Evolutionary conservation across 345 rosid genomes (phyloP).

Genomic region (Pugionium cornutum): DNA sequence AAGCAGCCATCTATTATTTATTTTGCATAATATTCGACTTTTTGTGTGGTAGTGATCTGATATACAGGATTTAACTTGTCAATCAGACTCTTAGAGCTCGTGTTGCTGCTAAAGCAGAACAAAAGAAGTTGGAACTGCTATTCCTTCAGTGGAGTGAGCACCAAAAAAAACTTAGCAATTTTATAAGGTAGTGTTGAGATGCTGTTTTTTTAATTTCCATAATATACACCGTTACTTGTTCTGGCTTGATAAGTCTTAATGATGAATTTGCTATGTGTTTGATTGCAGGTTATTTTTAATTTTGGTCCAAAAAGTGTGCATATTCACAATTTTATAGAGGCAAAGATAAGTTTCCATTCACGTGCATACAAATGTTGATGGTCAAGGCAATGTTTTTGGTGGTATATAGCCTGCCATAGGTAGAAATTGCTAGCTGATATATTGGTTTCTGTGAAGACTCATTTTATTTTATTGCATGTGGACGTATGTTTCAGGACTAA

Average conservation of each 20-base stretch:
- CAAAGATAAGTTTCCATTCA: constrained; percentile 95
- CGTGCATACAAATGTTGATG: constrained; percentile 61
- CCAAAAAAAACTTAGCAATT: constrained; percentile 80
- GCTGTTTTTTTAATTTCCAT: background rate
- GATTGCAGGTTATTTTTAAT: constrained; percentile 95
- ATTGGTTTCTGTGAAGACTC: constrained; percentile 19
- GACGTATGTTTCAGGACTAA: constrained; percentile 72
- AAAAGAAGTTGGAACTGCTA: constrained; percentile 91
- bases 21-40: background rate
- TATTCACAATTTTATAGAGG: constrained; percentile 93
- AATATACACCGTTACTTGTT: background rate
- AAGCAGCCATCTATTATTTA: constrained; percentile 35
- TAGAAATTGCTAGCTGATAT: constrained; percentile 22
- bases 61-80: constrained; percentile 8
- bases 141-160: constrained; percentile 98
- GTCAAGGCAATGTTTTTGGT: constrained; percentile 37
- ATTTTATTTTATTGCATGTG: constrained; percentile 34
- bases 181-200: constrained; percentile 65
- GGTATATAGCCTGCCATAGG: constrained; percentile 46
- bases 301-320: constrained; percentile 96
- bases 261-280: constrained; percentile 23
- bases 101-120: constrained; percentile 93
- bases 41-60: constrained; percentile 27
- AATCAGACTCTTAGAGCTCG: constrained; percentile 86
- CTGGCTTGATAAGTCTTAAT: constrained; percentile 17